Conservation (phyloP, 495 filamentous ascomycete genomes). For the Aspergillus incahuasiensis region DNA sequence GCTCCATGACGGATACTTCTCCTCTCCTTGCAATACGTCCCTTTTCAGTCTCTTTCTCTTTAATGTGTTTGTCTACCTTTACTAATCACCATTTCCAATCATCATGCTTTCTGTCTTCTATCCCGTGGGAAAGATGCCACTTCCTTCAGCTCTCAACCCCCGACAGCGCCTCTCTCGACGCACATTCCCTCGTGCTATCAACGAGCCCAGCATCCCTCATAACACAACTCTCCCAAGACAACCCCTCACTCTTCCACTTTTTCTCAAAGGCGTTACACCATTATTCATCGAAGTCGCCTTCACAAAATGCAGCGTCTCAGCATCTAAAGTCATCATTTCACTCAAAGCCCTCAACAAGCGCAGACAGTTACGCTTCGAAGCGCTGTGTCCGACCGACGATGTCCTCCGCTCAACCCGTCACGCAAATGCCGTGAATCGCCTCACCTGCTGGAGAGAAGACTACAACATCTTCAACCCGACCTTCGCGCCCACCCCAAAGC, state of each 20-base stretch:
- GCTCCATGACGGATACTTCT: background rate
- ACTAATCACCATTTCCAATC: background rate
- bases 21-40: too few species aligned
- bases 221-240: background rate
- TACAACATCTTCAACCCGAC: conserved; percentile 13
- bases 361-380: background rate
- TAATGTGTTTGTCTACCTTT: too few species aligned
- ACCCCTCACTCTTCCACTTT: background rate
- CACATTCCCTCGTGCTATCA: background rate
- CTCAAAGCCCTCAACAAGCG: background rate
- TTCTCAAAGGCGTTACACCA: background rate
- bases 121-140: background rate
- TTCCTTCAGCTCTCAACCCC: background rate
- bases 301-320: background rate
- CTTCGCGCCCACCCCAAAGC: conserved; percentile 17
- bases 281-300: background rate
- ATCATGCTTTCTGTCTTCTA: background rate
- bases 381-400: background rate
- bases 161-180: background rate
- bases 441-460: conserved; percentile 20
- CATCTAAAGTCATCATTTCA: background rate
- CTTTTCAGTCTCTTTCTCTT: too few species aligned
- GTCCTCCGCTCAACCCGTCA: conserved; percentile 4
- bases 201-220: background rate
- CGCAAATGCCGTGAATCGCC: conserved; percentile 16